phyloP scores from a whole-genome alignment of 805 yeast genomes.

The Yarrowia keelungensis region DNA sequence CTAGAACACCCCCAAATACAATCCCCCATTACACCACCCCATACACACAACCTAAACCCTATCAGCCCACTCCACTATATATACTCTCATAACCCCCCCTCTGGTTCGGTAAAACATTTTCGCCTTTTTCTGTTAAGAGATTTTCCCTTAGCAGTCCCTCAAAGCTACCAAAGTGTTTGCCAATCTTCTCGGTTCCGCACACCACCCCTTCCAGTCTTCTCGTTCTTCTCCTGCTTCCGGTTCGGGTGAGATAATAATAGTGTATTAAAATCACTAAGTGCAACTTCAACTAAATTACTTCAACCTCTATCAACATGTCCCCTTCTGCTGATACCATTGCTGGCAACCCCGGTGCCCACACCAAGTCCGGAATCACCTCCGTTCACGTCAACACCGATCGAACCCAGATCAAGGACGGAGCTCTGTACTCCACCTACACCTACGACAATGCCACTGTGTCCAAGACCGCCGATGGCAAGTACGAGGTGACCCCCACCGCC shows the following conservation, averaged over 20 bases:
- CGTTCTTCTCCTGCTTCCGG: conserved; percentile 52
- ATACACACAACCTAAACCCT: conserved; percentile 17
- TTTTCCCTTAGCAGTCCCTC: conserved; percentile 21
- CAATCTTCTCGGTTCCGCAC: conserved; percentile 53
- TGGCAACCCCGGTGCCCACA: conserved; percentile 46
- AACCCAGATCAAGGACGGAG: conserved; percentile 58
- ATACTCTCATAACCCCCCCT: neutral
- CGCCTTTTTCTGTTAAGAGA: conserved; percentile 31
- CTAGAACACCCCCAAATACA: neutral
- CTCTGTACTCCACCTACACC: conserved; percentile 63
- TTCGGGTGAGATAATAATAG: conserved; percentile 52
- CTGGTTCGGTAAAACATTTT: neutral
- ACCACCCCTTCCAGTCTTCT: conserved; percentile 55
- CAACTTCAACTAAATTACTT: conserved; percentile 35
- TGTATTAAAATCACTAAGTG: conserved; percentile 29
- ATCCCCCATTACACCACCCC: neutral
- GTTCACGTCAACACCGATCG: conserved; percentile 66
- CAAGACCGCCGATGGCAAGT: conserved; percentile 56
- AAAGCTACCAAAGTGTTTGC: conserved; percentile 51
- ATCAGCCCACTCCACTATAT: neutral
- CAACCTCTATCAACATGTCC: conserved; percentile 45
- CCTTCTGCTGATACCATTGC: conserved; percentile 46
- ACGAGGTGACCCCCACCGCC: conserved; percentile 71
- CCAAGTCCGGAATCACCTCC: conserved; percentile 52
- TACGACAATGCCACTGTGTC: conserved; percentile 80